phyloP scores from a whole-genome alignment of 768 basidiomycete species.

The Suillus clintonianus region DNA sequence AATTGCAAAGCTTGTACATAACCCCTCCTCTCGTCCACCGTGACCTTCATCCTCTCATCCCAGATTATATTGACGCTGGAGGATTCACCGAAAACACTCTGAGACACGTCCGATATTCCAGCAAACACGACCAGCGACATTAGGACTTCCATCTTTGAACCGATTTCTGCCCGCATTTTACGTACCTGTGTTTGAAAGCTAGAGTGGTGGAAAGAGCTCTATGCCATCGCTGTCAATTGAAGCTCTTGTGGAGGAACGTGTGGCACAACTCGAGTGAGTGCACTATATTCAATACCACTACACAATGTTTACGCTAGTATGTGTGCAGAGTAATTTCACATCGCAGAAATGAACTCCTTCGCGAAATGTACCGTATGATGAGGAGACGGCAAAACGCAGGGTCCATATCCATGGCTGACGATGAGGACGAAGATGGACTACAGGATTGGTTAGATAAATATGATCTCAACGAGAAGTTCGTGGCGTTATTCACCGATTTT shows the following conservation, averaged over 20 bases:
- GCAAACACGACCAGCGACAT: neutral
- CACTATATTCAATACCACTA: neutral
- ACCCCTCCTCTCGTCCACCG: neutral
- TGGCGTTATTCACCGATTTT: constrained; percentile 10
- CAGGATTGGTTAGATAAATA: constrained; percentile 56
- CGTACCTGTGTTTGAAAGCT: constrained; percentile 1
- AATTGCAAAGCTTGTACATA: neutral
- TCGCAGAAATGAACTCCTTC: constrained; percentile 70
- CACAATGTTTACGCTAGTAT: neutral
- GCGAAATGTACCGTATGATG: constrained; percentile 71
- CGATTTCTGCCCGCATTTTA: neutral
- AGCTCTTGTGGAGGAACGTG: constrained; percentile 38
- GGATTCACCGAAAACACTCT: neutral
- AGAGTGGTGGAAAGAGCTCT: constrained; percentile 2
- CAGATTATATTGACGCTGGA: neutral
- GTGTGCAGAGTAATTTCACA: constrained; percentile 55
- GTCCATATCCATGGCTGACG: constrained; percentile 37
- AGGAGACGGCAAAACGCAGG: constrained; percentile 51
- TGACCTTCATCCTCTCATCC: neutral
- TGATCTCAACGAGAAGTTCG: constrained; percentile 55
- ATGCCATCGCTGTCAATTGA: constrained; percentile 32
- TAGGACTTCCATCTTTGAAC: neutral
- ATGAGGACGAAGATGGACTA: constrained; percentile 40
- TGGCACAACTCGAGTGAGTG: constrained; percentile 35
- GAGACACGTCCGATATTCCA: neutral